Evolutionary conservation across 257 asterid genomes (phyloP).

Genomic region (Linderniella brevidens): DNA sequence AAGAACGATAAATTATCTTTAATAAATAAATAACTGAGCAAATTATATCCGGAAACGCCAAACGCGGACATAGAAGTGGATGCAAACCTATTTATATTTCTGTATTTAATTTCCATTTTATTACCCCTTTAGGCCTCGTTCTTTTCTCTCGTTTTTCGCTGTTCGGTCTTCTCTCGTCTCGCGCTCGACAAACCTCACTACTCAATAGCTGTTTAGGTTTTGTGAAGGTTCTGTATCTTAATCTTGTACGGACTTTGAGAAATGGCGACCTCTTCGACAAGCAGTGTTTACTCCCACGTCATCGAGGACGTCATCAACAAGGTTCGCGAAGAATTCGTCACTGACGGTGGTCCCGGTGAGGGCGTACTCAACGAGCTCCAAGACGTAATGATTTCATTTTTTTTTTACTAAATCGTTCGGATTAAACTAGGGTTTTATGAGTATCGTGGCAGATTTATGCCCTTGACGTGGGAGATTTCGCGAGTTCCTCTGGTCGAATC

Average conservation of each 20-base stretch:
- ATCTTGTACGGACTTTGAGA: constrained; percentile 4
- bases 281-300: constrained; percentile 62
- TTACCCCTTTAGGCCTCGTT: constrained; percentile 21
- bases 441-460: background rate
- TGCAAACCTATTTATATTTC: constrained; percentile 54
- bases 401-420: constrained; percentile 1
- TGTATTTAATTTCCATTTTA: constrained; percentile 11
- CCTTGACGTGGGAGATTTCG: too few relatives aligned
- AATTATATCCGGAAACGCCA: too few relatives aligned
- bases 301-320: constrained; percentile 89
- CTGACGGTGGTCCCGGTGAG: constrained; percentile 83
- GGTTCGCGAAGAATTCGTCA: constrained; percentile 66
- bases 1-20: too few relatives aligned
- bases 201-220: constrained; percentile 6
- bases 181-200: constrained; percentile 7
- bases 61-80: constrained; percentile 16
- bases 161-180: constrained; percentile 11
- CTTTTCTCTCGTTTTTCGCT: constrained; percentile 13
- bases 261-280: constrained; percentile 72
- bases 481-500: too few relatives aligned
- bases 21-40: too few relatives aligned
- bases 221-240: constrained; percentile 1
- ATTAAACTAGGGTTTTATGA: background rate
- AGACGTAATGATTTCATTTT: constrained; percentile 36
- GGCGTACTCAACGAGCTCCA: constrained; percentile 72